These are phyloP conservation scores for Bacidia gigantensis DNA, from an alignment of 495 filamentous ascomycete species.

Conservation along the genomic window DNA sequence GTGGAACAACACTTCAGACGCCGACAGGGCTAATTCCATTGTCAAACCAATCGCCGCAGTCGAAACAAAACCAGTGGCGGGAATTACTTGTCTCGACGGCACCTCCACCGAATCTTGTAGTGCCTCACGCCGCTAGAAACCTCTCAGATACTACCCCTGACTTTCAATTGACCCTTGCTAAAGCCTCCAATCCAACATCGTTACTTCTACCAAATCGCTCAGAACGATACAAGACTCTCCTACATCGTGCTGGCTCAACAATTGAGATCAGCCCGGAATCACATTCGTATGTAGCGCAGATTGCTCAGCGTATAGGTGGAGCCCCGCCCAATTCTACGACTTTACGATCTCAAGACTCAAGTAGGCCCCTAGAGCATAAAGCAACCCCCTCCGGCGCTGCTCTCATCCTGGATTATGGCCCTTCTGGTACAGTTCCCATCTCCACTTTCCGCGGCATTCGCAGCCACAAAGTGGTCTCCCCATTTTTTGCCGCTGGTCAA, in stretches of 20 bases:
- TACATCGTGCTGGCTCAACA: constrained; percentile 42
- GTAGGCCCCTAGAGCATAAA: constrained; percentile 28
- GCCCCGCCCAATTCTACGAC: constrained; percentile 10
- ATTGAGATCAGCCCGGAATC: constrained; percentile 87
- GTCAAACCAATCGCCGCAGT: constrained; percentile 30
- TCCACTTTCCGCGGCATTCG: constrained; percentile 83
- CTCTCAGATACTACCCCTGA: constrained; percentile 37
- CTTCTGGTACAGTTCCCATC: constrained; percentile 57
- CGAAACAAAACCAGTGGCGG: constrained; percentile 57
- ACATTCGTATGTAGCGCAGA: constrained; percentile 60
- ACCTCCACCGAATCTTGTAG: constrained; percentile 20
- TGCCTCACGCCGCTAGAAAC: constrained; percentile 20
- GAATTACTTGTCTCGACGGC: constrained; percentile 73
- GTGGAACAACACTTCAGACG: constrained; percentile 31
- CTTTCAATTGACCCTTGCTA: constrained; percentile 70
- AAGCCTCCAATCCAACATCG: constrained; percentile 62
- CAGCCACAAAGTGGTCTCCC: constrained; percentile 54
- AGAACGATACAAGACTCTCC: constrained; percentile 62
- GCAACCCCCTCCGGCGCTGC: constrained; percentile 61
- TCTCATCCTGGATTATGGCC: constrained; percentile 89
- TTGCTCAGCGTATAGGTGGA: constrained; percentile 72
- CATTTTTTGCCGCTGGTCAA: constrained; percentile 61
- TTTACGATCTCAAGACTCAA: neutral
- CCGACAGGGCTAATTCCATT: constrained; percentile 33
- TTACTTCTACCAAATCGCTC: constrained; percentile 77